A percentile compares a stretch with the other conserved stretches of the same genome.
Conservation (phyloP, 345 rosid species). For the Syzygium oleosum region DNA sequence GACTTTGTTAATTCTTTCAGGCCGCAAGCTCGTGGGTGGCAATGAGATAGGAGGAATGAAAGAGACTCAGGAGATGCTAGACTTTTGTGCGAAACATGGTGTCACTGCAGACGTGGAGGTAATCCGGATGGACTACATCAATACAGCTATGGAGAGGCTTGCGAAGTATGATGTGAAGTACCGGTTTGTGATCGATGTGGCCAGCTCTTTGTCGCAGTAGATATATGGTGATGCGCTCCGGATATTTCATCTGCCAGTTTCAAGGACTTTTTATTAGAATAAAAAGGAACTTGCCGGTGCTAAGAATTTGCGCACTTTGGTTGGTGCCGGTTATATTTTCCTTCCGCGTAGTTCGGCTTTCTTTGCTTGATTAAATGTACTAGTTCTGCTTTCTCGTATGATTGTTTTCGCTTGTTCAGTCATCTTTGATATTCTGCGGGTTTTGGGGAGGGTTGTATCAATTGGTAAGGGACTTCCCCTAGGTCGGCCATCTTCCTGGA, state of each 20-base stretch:
- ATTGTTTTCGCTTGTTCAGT: no score
- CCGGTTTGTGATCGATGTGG: slow-evolving; percentile 83
- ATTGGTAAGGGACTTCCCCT: neutral
- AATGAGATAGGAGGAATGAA: neutral
- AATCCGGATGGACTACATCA: slow-evolving; percentile 59
- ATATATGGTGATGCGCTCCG: neutral
- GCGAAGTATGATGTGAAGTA: slow-evolving; percentile 77
- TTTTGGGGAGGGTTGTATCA: neutral
- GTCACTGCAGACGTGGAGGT: slow-evolving; percentile 73
- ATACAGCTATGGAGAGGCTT: slow-evolving; percentile 76
- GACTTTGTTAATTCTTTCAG: neutral
- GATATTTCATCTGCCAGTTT: neutral
- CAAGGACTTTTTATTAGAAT: neutral
- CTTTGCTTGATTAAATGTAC: neutral
- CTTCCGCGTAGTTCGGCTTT: neutral
- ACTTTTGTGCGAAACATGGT: slow-evolving; percentile 64
- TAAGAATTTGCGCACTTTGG: neutral
- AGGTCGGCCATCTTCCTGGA: neutral
- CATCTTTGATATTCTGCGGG: neutral
- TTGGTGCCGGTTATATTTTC: neutral
- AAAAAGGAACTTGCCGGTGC: neutral
- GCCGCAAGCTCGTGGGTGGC: neutral
- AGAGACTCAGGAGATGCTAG: neutral
- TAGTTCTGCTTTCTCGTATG: neutral
- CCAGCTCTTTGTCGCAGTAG: slow-evolving; percentile 38